Percentiles rank a stretch among this genome's conserved stretches.
These are phyloP conservation scores for Fusarium guadeloupense DNA, from an alignment of 2,329 filamentous ascomycete species.

Conservation along the genomic window DNA sequence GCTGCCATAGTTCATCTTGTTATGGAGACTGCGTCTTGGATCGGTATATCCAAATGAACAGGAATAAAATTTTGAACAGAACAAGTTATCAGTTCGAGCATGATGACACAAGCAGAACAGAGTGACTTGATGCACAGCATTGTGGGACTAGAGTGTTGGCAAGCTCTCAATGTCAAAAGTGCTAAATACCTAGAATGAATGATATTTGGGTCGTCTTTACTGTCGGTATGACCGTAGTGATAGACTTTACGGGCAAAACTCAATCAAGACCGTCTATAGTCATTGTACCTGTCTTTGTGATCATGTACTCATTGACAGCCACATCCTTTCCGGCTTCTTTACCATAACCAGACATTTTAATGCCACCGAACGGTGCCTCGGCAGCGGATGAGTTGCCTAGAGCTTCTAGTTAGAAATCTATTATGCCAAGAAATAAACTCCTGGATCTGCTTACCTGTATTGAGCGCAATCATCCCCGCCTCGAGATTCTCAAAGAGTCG, in stretches of 20 bases:
- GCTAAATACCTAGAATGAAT: no score
- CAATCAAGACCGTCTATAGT: background rate
- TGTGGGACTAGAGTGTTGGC: no score
- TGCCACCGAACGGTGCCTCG: slow-evolving; percentile 48
- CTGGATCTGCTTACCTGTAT: background rate
- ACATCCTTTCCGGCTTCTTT: slow-evolving; percentile 52
- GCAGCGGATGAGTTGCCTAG: slow-evolving; percentile 45
- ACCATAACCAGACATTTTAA: slow-evolving; percentile 31
- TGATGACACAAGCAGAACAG: no score
- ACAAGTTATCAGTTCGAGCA: no score
- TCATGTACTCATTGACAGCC: slow-evolving; percentile 54
- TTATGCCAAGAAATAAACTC: fast-evolving
- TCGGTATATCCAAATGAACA: no score
- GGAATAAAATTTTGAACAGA: no score
- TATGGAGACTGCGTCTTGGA: no score
- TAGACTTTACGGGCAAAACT: background rate
- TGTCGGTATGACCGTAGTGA: no score
- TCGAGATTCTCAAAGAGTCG: slow-evolving; percentile 28
- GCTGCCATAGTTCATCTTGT: no score
- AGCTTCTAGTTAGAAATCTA: background rate
- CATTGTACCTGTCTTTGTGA: slow-evolving; percentile 49
- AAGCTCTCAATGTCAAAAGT: no score
- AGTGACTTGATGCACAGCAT: no score
- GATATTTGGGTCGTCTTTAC: no score
- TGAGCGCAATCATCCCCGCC: slow-evolving; percentile 32